Conservation (phyloP, 352 stramenopile species). For the Globisporangium polare region DNA sequence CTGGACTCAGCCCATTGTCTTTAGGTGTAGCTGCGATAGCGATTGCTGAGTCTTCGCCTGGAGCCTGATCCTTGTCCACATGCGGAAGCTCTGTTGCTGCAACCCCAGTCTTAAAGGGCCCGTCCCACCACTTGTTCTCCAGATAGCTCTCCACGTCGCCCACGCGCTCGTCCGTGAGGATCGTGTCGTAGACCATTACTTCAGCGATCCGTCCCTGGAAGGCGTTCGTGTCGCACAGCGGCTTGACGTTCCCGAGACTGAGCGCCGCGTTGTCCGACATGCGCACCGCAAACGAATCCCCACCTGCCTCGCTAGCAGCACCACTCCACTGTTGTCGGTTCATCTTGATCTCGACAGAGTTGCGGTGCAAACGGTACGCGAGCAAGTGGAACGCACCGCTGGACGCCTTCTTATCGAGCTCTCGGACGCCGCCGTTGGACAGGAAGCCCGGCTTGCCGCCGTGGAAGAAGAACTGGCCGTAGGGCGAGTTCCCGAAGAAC, state of each 20-base stretch:
- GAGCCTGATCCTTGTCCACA: background rate
- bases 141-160: slow-evolving; percentile 41
- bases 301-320: slow-evolving; percentile 6
- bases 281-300: slow-evolving; percentile 21
- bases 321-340: slow-evolving; percentile 26
- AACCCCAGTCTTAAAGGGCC: slow-evolving; percentile 15
- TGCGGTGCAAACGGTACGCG: slow-evolving; percentile 39
- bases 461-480: slow-evolving; percentile 63
- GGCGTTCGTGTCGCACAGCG: slow-evolving; percentile 46
- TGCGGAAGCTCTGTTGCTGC: background rate
- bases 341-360: slow-evolving; percentile 45
- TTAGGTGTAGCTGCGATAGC: background rate
- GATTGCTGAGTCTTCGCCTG: background rate
- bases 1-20: background rate
- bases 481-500: slow-evolving; percentile 67
- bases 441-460: slow-evolving; percentile 55
- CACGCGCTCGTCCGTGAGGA: slow-evolving; percentile 32
- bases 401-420: slow-evolving; percentile 19
- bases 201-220: slow-evolving; percentile 59
- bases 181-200: slow-evolving; percentile 43
- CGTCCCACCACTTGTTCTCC: slow-evolving; percentile 41
- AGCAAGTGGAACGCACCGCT: slow-evolving; percentile 32
- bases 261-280: slow-evolving; percentile 45
- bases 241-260: slow-evolving; percentile 53
- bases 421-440: slow-evolving; percentile 38